These are phyloP conservation scores for Spinacia oleracea DNA, from an alignment of 179 eudicot genomes.

Conservation along the genomic window DNA sequence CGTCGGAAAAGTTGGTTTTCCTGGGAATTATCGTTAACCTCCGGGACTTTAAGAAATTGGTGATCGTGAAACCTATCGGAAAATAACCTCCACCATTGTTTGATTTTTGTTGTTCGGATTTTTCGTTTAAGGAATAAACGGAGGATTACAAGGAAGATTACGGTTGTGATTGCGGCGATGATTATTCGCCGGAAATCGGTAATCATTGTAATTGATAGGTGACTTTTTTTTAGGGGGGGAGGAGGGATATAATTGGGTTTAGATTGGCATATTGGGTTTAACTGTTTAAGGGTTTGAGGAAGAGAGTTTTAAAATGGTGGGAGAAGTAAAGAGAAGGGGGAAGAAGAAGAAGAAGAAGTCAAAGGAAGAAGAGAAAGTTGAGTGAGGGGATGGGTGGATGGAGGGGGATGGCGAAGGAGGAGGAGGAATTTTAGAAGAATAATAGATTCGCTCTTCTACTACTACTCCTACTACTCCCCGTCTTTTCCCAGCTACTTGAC, in stretches of 20 bases:
- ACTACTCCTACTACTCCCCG: background rate
- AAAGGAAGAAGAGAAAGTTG: background rate
- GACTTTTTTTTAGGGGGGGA: background rate
- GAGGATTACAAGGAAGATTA: background rate
- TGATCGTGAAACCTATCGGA: conserved; percentile 56
- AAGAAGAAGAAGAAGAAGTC: background rate
- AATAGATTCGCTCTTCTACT: background rate
- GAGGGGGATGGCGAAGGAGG: background rate
- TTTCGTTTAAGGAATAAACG: conserved; percentile 32
- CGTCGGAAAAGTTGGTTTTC: conserved; percentile 63
- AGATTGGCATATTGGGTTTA: background rate
- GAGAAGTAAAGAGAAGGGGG: background rate
- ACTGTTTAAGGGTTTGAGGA: background rate
- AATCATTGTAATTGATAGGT: background rate
- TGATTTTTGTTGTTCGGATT: conserved; percentile 24
- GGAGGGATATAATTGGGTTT: background rate
- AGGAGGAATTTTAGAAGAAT: background rate
- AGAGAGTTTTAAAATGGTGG: background rate
- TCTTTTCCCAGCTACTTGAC: conserved; percentile 30
- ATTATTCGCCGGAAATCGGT: conserved; percentile 18
- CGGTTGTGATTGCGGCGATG: background rate
- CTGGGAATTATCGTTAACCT: conserved; percentile 66
- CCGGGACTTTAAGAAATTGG: conserved; percentile 66
- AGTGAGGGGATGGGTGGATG: background rate
- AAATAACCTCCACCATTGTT: conserved; percentile 31